A percentile compares a stretch with the other conserved stretches of the same genome.
phyloP scores from a whole-genome alignment of 148 eudicot species.

The Rhododendron ovatum region DNA sequence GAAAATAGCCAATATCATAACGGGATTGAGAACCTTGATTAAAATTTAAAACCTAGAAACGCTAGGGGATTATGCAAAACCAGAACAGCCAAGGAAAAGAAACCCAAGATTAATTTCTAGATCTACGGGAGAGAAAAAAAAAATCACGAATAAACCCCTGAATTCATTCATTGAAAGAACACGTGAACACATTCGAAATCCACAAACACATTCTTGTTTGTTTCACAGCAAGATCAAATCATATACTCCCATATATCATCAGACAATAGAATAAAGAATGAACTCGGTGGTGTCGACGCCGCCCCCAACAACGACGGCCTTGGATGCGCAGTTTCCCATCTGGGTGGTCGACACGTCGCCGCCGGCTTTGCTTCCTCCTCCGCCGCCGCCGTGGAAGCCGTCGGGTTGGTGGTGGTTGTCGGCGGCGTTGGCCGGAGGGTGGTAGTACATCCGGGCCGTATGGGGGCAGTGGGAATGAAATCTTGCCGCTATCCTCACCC shows the following conservation, averaged over 20 bases:
- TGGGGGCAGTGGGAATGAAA: constrained; percentile 7
- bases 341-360: neutral
- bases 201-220: neutral
- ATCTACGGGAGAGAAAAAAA: neutral
- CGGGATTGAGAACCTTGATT: too few relatives aligned
- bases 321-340: neutral
- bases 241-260: neutral
- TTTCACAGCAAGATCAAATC: neutral
- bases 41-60: neutral
- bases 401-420: neutral
- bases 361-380: neutral
- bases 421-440: neutral
- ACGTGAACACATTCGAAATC: neutral
- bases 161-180: neutral
- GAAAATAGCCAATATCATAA: too few relatives aligned
- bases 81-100: neutral
- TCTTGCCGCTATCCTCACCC: neutral
- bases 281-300: neutral
- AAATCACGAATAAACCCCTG: neutral
- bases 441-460: constrained; percentile 5
- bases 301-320: neutral
- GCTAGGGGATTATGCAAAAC: neutral
- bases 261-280: neutral
- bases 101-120: neutral
- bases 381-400: neutral